Percentiles rank a stretch among this genome's conserved stretches.
These are phyloP conservation scores for Chenopodium quinoa DNA, from an alignment of 148 eudicot genomes.

Conservation along the genomic window DNA sequence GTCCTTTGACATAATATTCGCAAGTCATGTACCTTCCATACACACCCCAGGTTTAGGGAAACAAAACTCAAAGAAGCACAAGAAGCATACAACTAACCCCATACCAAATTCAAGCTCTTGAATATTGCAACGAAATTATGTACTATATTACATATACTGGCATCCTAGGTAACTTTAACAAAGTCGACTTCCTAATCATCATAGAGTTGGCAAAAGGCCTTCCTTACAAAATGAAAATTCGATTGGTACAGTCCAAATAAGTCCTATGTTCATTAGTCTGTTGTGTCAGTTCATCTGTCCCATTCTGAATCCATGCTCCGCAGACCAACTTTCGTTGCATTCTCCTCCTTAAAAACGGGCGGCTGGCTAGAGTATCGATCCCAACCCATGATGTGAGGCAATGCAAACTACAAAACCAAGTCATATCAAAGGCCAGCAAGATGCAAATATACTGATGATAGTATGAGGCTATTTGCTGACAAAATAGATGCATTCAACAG, in stretches of 20 bases:
- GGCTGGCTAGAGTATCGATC: constrained; percentile 24
- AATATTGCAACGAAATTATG: not conserved
- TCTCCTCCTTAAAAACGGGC: constrained; percentile 1
- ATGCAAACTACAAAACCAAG: constrained; percentile 35
- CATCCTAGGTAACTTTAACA: not conserved
- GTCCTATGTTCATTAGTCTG: not conserved
- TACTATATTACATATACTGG: constrained; percentile 8
- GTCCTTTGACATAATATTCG: too few species aligned
- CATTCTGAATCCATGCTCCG: constrained; percentile 24
- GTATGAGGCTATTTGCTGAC: not conserved
- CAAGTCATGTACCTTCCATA: too few species aligned
- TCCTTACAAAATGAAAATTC: not conserved
- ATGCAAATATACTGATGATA: not conserved
- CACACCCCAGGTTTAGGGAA: not conserved
- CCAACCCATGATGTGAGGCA: constrained; percentile 42
- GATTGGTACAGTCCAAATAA: not conserved
- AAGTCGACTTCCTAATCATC: not conserved
- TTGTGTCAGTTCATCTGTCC: constrained; percentile 21
- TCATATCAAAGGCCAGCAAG: not conserved
- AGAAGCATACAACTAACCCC: not conserved
- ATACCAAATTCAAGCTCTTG: not conserved
- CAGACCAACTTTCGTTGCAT: constrained; percentile 12
- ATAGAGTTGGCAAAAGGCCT: not conserved
- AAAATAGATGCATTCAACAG: not conserved
- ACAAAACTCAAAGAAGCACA: not conserved